phyloP scores from a whole-genome alignment of 2,329 filamentous ascomycete genomes.

The Sporothrix globosa region DNA sequence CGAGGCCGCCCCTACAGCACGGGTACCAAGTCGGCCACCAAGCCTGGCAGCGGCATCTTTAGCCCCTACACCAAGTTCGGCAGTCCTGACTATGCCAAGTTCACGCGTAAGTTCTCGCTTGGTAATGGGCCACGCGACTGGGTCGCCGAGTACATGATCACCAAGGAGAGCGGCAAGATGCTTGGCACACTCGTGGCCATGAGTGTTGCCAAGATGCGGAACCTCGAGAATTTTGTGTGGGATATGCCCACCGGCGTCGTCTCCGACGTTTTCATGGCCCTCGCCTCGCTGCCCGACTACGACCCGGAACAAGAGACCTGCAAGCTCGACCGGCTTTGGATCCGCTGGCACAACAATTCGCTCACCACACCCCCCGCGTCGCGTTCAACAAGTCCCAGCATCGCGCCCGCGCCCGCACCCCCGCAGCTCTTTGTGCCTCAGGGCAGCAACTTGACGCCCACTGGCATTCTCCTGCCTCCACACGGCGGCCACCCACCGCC shows the following conservation, averaged over 20 bases:
- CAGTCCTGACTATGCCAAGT: conserved; percentile 73
- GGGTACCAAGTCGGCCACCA: background rate
- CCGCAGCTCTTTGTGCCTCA: conserved; percentile 40
- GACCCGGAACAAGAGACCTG: conserved; percentile 61
- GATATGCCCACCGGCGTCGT: conserved; percentile 87
- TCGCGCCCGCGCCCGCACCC: conserved; percentile 30
- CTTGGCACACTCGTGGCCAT: conserved; percentile 79
- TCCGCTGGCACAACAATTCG: conserved; percentile 80
- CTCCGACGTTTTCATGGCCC: conserved; percentile 77
- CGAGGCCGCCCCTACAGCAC: background rate
- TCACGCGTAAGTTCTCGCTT: conserved; percentile 79
- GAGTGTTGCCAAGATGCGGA: conserved; percentile 78
- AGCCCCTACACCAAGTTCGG: conserved; percentile 38
- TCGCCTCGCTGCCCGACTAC: conserved; percentile 70
- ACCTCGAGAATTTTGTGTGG: conserved; percentile 81
- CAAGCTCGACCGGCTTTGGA: conserved; percentile 74
- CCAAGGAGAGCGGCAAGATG: conserved; percentile 85
- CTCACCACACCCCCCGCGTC: conserved; percentile 46
- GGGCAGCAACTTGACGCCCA: conserved; percentile 48
- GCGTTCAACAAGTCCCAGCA: conserved; percentile 41
- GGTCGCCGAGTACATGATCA: conserved; percentile 81
- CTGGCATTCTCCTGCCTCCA: conserved; percentile 47
- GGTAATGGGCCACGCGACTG: conserved; percentile 79
- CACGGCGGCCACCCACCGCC: conserved; percentile 41
- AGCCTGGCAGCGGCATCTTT: background rate